A percentile compares a stretch with the other conserved stretches of the same genome.
Evolutionary conservation across 345 rosid species (phyloP).

Genomic region (Gynandropsis gynandra): DNA sequence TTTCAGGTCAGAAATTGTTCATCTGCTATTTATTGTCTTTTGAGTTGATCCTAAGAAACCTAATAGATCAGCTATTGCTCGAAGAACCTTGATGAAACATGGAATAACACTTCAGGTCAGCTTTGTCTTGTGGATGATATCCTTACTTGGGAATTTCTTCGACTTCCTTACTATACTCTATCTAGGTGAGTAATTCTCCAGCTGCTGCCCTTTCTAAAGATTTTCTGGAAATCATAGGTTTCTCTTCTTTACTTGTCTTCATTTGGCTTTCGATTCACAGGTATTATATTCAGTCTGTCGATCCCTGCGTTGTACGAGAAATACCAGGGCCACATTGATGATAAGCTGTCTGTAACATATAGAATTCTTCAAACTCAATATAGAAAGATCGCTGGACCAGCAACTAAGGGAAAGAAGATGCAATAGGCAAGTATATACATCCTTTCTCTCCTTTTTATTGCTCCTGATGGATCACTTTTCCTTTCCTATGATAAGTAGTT

Average conservation of each 20-base stretch:
- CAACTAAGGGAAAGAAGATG: conserved; percentile 59
- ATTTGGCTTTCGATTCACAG: conserved; percentile 34
- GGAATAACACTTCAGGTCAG: conserved; percentile 47
- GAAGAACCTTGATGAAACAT: background rate
- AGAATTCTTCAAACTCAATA: conserved; percentile 47
- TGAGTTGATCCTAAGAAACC: background rate
- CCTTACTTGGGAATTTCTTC: conserved; percentile 55
- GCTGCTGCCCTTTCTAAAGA: background rate
- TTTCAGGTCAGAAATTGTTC: conserved; percentile 39
- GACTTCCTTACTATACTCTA: conserved; percentile 70
- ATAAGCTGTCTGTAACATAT: conserved; percentile 43
- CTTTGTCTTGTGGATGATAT: conserved; percentile 47
- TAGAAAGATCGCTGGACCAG: conserved; percentile 40
- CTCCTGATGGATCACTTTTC: background rate
- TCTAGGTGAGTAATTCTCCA: conserved; percentile 47
- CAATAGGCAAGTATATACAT: conserved; percentile 43
- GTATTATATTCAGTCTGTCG: conserved; percentile 56
- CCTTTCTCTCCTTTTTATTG: background rate
- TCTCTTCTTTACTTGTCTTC: background rate
- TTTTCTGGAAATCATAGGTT: background rate
- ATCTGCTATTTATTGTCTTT: background rate
- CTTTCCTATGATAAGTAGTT: too few relatives aligned
- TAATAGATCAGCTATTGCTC: background rate
- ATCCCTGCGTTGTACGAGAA: conserved; percentile 61
- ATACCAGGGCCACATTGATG: conserved; percentile 60